These are phyloP conservation scores for Trichocomaceae sp. DNA, from an alignment of 2,329 filamentous ascomycete genomes.

Conservation along the genomic window DNA sequence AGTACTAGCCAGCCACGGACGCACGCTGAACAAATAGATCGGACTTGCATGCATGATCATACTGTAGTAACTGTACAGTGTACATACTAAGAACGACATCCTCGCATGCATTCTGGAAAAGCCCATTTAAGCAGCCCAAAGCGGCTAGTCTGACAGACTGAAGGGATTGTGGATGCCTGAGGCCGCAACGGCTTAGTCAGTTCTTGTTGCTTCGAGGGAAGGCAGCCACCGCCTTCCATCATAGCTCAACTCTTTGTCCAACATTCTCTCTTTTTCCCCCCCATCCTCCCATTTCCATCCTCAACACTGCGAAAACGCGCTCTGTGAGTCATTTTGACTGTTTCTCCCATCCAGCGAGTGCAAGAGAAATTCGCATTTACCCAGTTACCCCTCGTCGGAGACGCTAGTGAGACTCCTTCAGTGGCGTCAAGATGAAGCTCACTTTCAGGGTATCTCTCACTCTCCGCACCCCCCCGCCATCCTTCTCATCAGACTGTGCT, in stretches of 20 bases:
- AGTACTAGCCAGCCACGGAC: background rate
- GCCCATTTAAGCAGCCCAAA: background rate
- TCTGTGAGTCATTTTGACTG: background rate
- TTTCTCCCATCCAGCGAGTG: background rate
- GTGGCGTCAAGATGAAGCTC: slow-evolving; percentile 57
- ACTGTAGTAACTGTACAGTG: no score
- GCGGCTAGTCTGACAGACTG: background rate
- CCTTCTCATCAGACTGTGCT: slow-evolving; percentile 17
- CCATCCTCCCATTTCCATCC: slow-evolving; percentile 7
- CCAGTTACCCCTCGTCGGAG: background rate
- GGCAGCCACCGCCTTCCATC: background rate
- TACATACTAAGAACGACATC: no score
- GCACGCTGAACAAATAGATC: background rate
- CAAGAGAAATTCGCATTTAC: background rate
- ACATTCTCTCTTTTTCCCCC: background rate
- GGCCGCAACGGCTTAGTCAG: background rate
- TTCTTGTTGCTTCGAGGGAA: background rate
- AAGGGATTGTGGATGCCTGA: background rate
- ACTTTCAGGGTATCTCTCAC: slow-evolving; percentile 57
- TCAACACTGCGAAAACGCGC: background rate
- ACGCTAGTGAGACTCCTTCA: slow-evolving; percentile 9
- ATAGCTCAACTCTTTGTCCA: background rate
- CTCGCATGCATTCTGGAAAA: no score
- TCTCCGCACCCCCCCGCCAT: slow-evolving; percentile 7
- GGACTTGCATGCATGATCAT: background rate